Evolutionary conservation across 495 filamentous ascomycete genomes (phyloP).

Genomic region (Xylaria venustula): DNA sequence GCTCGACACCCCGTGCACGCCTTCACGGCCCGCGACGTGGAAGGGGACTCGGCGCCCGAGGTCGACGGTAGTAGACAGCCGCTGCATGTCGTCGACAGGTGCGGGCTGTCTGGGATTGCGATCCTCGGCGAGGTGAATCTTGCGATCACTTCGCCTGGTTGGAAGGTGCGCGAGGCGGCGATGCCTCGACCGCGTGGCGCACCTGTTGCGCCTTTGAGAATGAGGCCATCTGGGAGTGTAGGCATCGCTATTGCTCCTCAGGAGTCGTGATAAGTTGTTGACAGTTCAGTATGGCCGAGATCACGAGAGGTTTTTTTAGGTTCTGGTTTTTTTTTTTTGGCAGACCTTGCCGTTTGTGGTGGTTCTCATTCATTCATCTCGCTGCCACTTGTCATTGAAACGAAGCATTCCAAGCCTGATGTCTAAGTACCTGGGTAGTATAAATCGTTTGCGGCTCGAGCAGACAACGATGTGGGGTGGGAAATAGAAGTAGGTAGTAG

Average conservation of each 20-base stretch:
- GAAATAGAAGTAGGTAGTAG: not conserved
- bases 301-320: no score
- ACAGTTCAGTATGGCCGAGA: no score
- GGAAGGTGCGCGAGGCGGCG: conserved; percentile 29
- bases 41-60: not conserved
- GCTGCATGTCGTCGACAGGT: conserved; percentile 39
- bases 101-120: conserved; percentile 40
- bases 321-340: not conserved
- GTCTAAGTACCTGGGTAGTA: no score
- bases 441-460: not conserved
- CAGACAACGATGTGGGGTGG: not conserved
- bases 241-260: conserved; percentile 8
- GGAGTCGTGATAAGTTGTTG: no score
- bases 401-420: not conserved
- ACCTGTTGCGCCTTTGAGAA: conserved; percentile 8
- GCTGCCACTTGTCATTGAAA: not conserved
- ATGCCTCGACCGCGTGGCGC: conserved; percentile 36
- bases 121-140: conserved; percentile 38
- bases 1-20: conserved; percentile 51
- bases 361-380: not conserved
- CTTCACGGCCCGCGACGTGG: conserved; percentile 26
- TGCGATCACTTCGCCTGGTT: conserved; percentile 41
- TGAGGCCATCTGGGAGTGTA: conserved; percentile 17
- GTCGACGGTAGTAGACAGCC: conserved; percentile 32
- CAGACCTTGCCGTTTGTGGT: not conserved